Conservation (phyloP, 257 asterid species). For the Salvia splendens region DNA sequence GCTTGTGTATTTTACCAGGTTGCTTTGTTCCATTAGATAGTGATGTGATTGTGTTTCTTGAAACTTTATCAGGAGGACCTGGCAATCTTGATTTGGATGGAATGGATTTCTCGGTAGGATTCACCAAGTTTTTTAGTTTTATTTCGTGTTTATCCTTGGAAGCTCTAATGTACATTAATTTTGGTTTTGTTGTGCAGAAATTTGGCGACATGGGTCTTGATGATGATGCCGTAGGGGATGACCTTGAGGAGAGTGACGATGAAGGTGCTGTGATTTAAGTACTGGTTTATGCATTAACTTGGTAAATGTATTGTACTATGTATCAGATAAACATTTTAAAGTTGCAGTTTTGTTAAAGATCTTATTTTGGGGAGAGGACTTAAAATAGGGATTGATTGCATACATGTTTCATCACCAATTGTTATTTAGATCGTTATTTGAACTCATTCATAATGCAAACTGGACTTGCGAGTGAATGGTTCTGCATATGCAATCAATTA, state of each 20-base stretch:
- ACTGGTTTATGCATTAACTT: too few species aligned
- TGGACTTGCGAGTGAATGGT: background rate
- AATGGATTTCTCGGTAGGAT: conserved; percentile 78
- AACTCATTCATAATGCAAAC: background rate
- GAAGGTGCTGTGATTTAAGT: conserved; percentile 50
- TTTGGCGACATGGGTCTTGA: conserved; percentile 55
- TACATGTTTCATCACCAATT: background rate
- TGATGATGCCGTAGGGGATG: conserved; percentile 44
- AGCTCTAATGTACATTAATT: conserved; percentile 13
- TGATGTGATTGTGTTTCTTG: conserved; percentile 13
- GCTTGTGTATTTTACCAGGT: background rate
- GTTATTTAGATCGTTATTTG: background rate
- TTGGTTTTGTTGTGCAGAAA: conserved; percentile 43
- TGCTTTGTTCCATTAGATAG: conserved; percentile 1
- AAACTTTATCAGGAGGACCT: conserved; percentile 55
- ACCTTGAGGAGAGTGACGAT: conserved; percentile 60
- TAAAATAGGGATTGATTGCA: background rate
- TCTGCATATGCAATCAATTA: background rate
- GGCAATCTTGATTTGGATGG: conserved; percentile 63
- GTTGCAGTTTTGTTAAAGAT: background rate
- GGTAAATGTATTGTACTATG: background rate
- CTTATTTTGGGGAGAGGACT: background rate
- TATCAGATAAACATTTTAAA: background rate
- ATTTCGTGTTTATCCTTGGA: background rate
- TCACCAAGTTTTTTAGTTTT: background rate